These are phyloP conservation scores for Ogataea nonfermentans DNA, from an alignment of 805 yeast species.

Conservation along the genomic window DNA sequence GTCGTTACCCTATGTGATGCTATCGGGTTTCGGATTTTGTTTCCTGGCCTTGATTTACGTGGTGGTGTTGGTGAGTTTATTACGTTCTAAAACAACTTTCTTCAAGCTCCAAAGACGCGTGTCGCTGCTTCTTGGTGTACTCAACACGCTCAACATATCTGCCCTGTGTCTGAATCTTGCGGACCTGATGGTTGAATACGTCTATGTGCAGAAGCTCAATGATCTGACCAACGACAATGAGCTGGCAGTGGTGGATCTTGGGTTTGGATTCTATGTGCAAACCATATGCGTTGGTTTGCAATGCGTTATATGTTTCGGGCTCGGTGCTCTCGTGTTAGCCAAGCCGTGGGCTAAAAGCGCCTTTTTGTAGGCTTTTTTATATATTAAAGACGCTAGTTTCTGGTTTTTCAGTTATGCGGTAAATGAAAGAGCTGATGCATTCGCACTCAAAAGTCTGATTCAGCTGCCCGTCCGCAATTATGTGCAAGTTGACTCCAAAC, in stretches of 20 bases:
- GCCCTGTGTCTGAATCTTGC: conserved; percentile 12
- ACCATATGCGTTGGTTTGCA: conserved; percentile 13
- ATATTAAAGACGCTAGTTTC: conserved; percentile 41
- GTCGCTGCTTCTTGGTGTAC: conserved; percentile 5
- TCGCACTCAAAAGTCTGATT: conserved; percentile 39
- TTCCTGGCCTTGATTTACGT: conserved; percentile 16
- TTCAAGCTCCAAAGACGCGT: conserved; percentile 7
- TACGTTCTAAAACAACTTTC: conserved; percentile 19
- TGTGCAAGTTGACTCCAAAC: conserved; percentile 61
- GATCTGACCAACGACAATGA: conserved; percentile 16
- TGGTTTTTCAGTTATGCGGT: conserved; percentile 64
- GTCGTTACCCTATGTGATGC: conserved; percentile 16
- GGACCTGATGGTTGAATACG: conserved; percentile 16
- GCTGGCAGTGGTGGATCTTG: conserved; percentile 20
- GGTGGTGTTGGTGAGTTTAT: conserved; percentile 14
- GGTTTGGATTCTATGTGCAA: conserved; percentile 21
- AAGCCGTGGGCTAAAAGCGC: conserved; percentile 18
- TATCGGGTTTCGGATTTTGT: conserved; percentile 13
- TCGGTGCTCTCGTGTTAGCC: conserved; percentile 12
- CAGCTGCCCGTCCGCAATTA: conserved; percentile 57
- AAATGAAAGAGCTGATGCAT: conserved; percentile 58
- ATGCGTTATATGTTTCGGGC: conserved; percentile 15
- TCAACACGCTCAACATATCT: conserved; percentile 10
- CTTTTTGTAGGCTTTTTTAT: conserved; percentile 7
- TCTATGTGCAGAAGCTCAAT: conserved; percentile 19